Conservation (phyloP, 768 basidiomycete genomes). For the Omphalotus guepiniiformis region DNA sequence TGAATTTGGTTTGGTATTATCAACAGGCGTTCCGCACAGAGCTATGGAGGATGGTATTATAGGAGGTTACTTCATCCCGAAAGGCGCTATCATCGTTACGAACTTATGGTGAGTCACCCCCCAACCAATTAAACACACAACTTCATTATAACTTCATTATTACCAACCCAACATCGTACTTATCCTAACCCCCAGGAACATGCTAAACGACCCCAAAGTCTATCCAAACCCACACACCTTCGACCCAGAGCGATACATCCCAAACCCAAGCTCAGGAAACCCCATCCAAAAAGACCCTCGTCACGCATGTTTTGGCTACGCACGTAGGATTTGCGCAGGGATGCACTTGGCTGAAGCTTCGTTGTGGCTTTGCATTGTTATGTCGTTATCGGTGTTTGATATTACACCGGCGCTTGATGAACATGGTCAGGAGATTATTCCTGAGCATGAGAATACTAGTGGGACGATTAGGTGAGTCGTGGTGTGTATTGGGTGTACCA, state of each 20-base stretch:
- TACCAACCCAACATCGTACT: too few species aligned
- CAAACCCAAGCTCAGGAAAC: conserved; percentile 25
- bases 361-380: conserved; percentile 36
- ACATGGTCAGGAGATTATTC: conserved; percentile 7
- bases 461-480: conserved; percentile 12
- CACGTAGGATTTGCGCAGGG: conserved; percentile 32
- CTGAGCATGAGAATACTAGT: conserved; percentile 10
- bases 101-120: conserved; percentile 29
- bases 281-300: conserved; percentile 39
- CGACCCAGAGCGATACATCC: conserved; percentile 44
- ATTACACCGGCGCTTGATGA: conserved; percentile 26
- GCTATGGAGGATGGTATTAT: conserved; percentile 39
- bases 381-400: conserved; percentile 39
- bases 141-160: not conserved
- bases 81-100: conserved; percentile 30
- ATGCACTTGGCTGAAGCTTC: conserved; percentile 35
- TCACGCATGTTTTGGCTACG: conserved; percentile 49
- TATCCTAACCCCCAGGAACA: conserved; percentile 24
- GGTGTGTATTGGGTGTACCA: not conserved
- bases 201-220: conserved; percentile 36
- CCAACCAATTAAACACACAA: not conserved
- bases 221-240: conserved; percentile 43
- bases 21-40: conserved; percentile 35
- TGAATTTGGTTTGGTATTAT: conserved; percentile 12
- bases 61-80: conserved; percentile 40